phyloP scores from a whole-genome alignment of 495 filamentous ascomycete species.

The Lentithecium fluviatile region DNA sequence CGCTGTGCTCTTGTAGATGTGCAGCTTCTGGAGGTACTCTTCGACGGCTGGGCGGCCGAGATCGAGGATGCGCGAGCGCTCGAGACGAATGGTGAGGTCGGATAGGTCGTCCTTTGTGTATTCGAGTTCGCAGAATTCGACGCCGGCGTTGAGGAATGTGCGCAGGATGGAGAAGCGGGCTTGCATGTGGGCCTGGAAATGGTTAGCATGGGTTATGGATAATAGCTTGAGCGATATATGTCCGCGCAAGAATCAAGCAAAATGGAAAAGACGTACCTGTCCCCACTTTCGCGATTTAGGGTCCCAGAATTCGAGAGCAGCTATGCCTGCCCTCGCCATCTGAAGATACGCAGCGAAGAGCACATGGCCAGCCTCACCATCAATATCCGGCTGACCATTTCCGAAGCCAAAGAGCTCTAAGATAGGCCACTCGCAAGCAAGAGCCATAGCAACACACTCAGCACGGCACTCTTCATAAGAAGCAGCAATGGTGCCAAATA shows the following conservation, averaged over 20 bases:
- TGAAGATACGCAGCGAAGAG: constrained; percentile 81
- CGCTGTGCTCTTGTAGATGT: constrained; percentile 88
- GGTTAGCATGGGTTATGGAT: no score
- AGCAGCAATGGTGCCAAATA: constrained; percentile 81
- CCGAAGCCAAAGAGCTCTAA: constrained; percentile 90
- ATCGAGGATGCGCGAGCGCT: constrained; percentile 75
- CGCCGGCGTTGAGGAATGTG: constrained; percentile 80
- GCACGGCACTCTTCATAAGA: constrained; percentile 83
- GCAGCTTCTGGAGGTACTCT: constrained; percentile 84
- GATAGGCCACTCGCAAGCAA: constrained; percentile 84
- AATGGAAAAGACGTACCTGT: constrained; percentile 53
- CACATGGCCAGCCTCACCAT: constrained; percentile 76
- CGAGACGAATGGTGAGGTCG: constrained; percentile 76
- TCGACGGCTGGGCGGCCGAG: constrained; percentile 69
- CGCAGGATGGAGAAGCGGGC: constrained; percentile 88
- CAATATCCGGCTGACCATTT: constrained; percentile 66
- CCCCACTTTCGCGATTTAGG: constrained; percentile 88
- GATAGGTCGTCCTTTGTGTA: constrained; percentile 72
- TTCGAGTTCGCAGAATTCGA: constrained; percentile 76
- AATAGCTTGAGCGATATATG: no score
- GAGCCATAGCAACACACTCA: constrained; percentile 89
- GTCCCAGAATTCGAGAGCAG: constrained; percentile 85
- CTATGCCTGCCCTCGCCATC: constrained; percentile 88
- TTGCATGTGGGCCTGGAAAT: constrained; percentile 65
- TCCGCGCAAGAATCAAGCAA: no score